These are phyloP conservation scores for Starmera dryadoides DNA, from an alignment of 805 yeast genomes.

Conservation along the genomic window DNA sequence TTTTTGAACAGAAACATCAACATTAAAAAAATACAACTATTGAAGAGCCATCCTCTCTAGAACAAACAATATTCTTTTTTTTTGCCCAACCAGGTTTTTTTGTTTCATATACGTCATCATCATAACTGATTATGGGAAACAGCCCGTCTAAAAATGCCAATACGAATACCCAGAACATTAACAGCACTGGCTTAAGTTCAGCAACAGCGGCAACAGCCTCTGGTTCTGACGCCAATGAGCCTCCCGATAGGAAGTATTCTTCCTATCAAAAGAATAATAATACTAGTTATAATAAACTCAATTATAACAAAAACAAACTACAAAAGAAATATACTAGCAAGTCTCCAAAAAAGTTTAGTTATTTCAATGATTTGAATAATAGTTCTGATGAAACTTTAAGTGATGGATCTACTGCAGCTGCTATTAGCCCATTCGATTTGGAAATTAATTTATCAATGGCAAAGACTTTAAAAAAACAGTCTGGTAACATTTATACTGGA, in stretches of 20 bases:
- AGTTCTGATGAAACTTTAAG: conserved; percentile 7
- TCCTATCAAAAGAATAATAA: conserved; percentile 19
- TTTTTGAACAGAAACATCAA: no score
- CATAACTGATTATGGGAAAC: conserved; percentile 43
- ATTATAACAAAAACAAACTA: conserved; percentile 6
- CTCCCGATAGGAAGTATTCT: conserved; percentile 41
- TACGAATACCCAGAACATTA: conserved; percentile 26
- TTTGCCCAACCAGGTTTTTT: no score
- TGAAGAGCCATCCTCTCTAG: no score
- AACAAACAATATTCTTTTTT: no score
- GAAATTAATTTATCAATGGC: conserved; percentile 28
- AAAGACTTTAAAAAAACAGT: conserved; percentile 18
- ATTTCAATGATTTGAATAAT: conserved; percentile 3
- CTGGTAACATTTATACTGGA: no score
- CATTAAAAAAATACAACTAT: no score
- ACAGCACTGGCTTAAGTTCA: conserved; percentile 22
- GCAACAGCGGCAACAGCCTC: conserved; percentile 21
- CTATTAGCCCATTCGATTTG: conserved; percentile 17
- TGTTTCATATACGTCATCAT: background rate
- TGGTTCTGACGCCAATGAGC: conserved; percentile 30
- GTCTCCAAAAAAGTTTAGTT: conserved; percentile 12
- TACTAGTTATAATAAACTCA: conserved; percentile 5
- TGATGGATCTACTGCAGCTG: conserved; percentile 1
- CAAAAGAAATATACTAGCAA: conserved; percentile 10
- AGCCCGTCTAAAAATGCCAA: conserved; percentile 48